Percentiles rank a stretch among this genome's conserved stretches.
Conservation (phyloP, 169 alveolate genomes). For the Plasmodium billcollinsi region DNA sequence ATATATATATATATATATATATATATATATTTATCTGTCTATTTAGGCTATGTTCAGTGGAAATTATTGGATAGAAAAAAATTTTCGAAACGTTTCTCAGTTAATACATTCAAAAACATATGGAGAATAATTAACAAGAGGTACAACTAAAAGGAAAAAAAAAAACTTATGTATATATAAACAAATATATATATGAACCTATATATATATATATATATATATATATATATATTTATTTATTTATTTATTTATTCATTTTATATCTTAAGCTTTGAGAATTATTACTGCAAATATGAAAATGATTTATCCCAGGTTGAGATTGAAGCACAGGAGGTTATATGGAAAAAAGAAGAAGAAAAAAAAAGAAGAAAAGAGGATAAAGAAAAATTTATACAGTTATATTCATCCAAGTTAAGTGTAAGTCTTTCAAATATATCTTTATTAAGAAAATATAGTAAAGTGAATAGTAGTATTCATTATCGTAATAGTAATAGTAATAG, state of each 20-base stretch:
- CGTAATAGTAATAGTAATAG: not conserved
- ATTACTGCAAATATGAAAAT: constrained; percentile 1
- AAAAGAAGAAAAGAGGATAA: constrained; percentile 18
- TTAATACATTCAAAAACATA: constrained; percentile 46
- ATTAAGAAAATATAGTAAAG: constrained; percentile 51
- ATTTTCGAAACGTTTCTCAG: constrained; percentile 12
- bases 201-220: too few species aligned
- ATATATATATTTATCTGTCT: not conserved
- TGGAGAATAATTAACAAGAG: constrained; percentile 57
- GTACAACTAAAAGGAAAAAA: constrained; percentile 19
- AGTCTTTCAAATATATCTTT: constrained; percentile 33
- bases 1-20: too few species aligned
- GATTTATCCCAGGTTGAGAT: constrained; percentile 13
- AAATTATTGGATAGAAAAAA: constrained; percentile 43
- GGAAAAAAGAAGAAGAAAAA: constrained; percentile 11
- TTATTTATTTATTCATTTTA: not conserved
- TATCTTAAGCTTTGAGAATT: constrained; percentile 10
- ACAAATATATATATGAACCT: not conserved
- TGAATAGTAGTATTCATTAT: constrained; percentile 31
- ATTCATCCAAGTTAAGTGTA: constrained; percentile 8
- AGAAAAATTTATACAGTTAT: not conserved
- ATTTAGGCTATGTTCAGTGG: constrained; percentile 52
- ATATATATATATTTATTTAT: too few species aligned
- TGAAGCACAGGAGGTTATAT: constrained; percentile 23
- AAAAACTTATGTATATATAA: not conserved